A percentile compares a stretch with the other conserved stretches of the same genome.
phyloP scores from a whole-genome alignment of 306 rosid genomes.

The Casuarina equisetifolia region DNA sequence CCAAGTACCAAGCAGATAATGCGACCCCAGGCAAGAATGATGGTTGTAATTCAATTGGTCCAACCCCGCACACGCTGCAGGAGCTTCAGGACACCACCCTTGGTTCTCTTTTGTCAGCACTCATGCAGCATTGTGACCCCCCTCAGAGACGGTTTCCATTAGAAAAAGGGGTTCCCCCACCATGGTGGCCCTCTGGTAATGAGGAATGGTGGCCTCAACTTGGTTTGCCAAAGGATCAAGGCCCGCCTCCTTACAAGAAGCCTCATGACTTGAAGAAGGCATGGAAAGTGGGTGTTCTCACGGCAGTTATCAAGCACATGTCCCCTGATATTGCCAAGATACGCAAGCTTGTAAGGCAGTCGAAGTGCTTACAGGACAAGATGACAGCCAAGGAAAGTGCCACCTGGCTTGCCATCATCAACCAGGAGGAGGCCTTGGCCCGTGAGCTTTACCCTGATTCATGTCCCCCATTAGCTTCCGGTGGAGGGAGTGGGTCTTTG shows the following conservation, averaged over 20 bases:
- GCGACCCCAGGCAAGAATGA: conserved; percentile 54
- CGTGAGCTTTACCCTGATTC: conserved; percentile 62
- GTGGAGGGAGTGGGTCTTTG: conserved; percentile 54
- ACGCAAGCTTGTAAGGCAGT: conserved; percentile 84
- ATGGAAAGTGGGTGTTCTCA: conserved; percentile 84
- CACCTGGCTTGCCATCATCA: conserved; percentile 82
- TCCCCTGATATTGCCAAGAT: conserved; percentile 88
- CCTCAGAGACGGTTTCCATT: conserved; percentile 83
- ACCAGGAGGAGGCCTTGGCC: conserved; percentile 77
- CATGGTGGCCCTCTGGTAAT: conserved; percentile 85
- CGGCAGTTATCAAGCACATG: conserved; percentile 84
- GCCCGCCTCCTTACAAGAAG: conserved; percentile 90
- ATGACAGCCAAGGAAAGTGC: conserved; percentile 95
- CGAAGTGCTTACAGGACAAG: conserved; percentile 84
- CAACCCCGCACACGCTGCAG: conserved; percentile 79
- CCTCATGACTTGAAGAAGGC: conserved; percentile 92
- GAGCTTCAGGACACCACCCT: conserved; percentile 85
- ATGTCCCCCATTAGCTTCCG: conserved; percentile 52
- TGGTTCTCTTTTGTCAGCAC: conserved; percentile 81
- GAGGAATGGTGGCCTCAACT: conserved; percentile 95
- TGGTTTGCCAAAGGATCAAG: conserved; percentile 66
- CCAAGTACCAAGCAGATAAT: conserved; percentile 70
- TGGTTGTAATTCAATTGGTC: conserved; percentile 56
- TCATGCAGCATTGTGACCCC: conserved; percentile 94
- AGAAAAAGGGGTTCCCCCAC: conserved; percentile 82